Evolutionary conservation across 2,329 filamentous ascomycete genomes (phyloP).

Genomic region (Penicillium rolfsii): DNA sequence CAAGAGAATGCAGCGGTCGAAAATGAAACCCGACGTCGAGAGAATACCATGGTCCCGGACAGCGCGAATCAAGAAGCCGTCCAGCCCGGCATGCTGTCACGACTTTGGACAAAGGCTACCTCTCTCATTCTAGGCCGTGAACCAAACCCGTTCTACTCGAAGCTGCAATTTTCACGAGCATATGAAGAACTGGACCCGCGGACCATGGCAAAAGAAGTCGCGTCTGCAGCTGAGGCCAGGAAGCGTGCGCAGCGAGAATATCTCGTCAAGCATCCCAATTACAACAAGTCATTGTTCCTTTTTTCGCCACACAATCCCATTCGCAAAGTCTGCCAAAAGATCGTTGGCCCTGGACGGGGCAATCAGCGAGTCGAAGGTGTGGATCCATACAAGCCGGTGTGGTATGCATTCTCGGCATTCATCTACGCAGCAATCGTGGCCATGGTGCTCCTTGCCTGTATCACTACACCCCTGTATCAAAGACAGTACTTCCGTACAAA

Average conservation of each 20-base stretch:
- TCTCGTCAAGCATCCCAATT: constrained; percentile 79
- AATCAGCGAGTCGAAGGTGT: constrained; percentile 85
- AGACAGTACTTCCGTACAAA: constrained; percentile 75
- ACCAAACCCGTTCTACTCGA: constrained; percentile 94
- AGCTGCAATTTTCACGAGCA: constrained; percentile 68
- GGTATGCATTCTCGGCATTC: constrained; percentile 92
- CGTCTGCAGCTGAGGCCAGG: constrained; percentile 77
- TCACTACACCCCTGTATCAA: constrained; percentile 94
- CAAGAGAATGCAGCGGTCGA: constrained; percentile 36
- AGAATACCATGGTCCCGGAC: constrained; percentile 32
- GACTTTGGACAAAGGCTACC: constrained; percentile 64
- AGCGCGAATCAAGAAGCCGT: constrained; percentile 47
- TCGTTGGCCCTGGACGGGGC: constrained; percentile 90
- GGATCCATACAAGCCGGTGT: constrained; percentile 82
- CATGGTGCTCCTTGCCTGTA: constrained; percentile 95
- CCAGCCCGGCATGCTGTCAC: constrained; percentile 63
- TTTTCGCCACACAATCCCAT: constrained; percentile 79
- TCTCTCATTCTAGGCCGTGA: constrained; percentile 66
- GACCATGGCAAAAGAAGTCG: constrained; percentile 86
- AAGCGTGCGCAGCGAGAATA: constrained; percentile 92
- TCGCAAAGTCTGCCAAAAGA: constrained; percentile 78
- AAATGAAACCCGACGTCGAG: constrained; percentile 30
- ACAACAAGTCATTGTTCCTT: constrained; percentile 89
- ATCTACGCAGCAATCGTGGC: constrained; percentile 92
- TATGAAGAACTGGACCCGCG: constrained; percentile 82